Conservation (phyloP, 352 stramenopile genomes). For the Peronospora farinosa region DNA sequence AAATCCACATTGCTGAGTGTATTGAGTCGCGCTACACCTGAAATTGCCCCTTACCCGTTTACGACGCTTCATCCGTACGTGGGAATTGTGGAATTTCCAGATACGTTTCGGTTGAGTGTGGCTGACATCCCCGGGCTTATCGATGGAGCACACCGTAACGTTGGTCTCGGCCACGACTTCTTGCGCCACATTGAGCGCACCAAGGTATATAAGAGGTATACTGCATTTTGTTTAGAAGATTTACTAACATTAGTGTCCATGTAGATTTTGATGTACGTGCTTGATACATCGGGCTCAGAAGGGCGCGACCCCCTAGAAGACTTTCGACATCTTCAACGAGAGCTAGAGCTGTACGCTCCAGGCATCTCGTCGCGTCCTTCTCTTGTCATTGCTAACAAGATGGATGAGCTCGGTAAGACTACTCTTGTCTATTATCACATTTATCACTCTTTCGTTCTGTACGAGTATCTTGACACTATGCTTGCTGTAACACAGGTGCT, state of each 20-base stretch:
- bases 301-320: constrained; percentile 71
- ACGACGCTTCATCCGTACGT: constrained; percentile 96
- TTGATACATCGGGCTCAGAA: constrained; percentile 75
- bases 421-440: not conserved
- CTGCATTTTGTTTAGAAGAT: not conserved
- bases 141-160: constrained; percentile 90
- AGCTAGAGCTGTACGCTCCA: constrained; percentile 83
- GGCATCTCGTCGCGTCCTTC: constrained; percentile 81
- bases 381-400: constrained; percentile 87
- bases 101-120: constrained; percentile 89
- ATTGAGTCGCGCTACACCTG: constrained; percentile 88
- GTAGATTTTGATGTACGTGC: constrained; percentile 83
- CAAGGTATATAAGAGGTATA: constrained; percentile 54
- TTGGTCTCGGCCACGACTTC: constrained; percentile 98
- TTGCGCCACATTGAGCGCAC: constrained; percentile 98
- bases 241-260: not conserved
- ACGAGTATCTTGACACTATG: not conserved
- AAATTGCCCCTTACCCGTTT: constrained; percentile 97
- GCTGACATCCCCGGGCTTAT: constrained; percentile 87
- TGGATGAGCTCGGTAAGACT: constrained; percentile 63
- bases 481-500: constrained; percentile 29
- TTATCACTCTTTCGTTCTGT: not conserved
- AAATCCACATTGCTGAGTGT: constrained; percentile 94
- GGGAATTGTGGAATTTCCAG: constrained; percentile 91
- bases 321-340: constrained; percentile 71